Conservation (phyloP, 1,284 basidiomycete species). For the Porogramme epimiltina region DNA sequence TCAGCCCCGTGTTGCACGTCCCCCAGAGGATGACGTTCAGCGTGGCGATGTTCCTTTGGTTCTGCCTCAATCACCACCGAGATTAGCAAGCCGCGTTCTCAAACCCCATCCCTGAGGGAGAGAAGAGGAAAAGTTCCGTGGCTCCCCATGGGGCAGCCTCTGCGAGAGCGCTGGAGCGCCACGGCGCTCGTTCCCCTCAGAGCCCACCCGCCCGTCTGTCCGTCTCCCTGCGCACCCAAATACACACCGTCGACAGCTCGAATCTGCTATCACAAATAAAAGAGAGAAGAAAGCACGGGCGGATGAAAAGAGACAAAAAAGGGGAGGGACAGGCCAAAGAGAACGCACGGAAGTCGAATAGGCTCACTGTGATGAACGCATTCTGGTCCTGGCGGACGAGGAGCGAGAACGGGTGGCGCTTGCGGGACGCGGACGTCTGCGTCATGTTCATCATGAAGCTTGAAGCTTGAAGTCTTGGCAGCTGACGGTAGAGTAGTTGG, state of each 20-base stretch:
- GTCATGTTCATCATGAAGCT: slow-evolving; percentile 79
- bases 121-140: too few relatives aligned
- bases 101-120: too few relatives aligned
- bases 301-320: not conserved
- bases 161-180: slow-evolving; percentile 9
- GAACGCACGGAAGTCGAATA: slow-evolving; percentile 9
- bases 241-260: too few relatives aligned
- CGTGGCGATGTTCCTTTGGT: slow-evolving; percentile 60
- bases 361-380: slow-evolving; percentile 56
- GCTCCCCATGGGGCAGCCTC: slow-evolving; percentile 1
- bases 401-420: slow-evolving; percentile 77
- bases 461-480: slow-evolving; percentile 76
- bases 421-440: slow-evolving; percentile 54
- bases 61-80: slow-evolving; percentile 40
- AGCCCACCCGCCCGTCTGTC: too few relatives aligned
- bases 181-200: too few relatives aligned
- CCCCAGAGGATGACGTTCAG: slow-evolving; percentile 76
- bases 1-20: slow-evolving; percentile 66
- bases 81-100: slow-evolving; percentile 7
- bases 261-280: too few relatives aligned
- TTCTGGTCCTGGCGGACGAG: slow-evolving; percentile 61
- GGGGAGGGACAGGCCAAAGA: not conserved
- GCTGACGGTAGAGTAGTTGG: slow-evolving; percentile 60
- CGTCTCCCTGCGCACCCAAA: too few relatives aligned
- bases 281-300: not conserved